Evolutionary conservation across 2,329 filamentous ascomycete species (phyloP).

Genomic region (Sphaerulina populicola): DNA sequence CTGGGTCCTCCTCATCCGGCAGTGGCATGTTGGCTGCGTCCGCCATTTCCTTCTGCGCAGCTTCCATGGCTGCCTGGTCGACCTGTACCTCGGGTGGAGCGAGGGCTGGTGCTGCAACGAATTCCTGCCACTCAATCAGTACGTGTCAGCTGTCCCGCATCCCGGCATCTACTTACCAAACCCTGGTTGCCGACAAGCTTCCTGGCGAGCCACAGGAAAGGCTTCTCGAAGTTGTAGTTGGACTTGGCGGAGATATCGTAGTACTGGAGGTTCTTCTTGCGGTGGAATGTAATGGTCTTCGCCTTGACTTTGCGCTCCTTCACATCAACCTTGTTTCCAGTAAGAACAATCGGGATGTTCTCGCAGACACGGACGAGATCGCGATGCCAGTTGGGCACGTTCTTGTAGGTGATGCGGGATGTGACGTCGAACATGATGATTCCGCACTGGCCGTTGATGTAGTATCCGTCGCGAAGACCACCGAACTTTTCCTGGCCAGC

Average conservation of each 20-base stretch:
- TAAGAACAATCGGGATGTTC: conserved; percentile 97
- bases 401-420: conserved; percentile 99
- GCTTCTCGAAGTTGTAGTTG: conserved; percentile 99
- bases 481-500: conserved; percentile 99
- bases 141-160: background rate
- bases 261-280: conserved; percentile 99
- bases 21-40: conserved; percentile 73
- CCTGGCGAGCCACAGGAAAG: conserved; percentile 97
- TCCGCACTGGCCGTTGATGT: conserved; percentile 99
- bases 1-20: conserved; percentile 84
- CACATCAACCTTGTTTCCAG: conserved; percentile 99
- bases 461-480: conserved; percentile 98
- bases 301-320: conserved; percentile 99
- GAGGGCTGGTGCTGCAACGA: conserved; percentile 89
- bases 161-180: conserved; percentile 52
- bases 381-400: conserved; percentile 99
- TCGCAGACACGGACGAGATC: conserved; percentile 98
- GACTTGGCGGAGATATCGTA: conserved; percentile 99
- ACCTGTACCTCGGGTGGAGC: conserved; percentile 88
- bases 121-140: conserved; percentile 57
- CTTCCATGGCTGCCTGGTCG: conserved; percentile 68
- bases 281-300: conserved; percentile 99
- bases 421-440: conserved; percentile 99
- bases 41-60: conserved; percentile 85
- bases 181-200: conserved; percentile 93